Conservation (phyloP, 2,329 filamentous ascomycete species). For the Raffaelea deltoideospora region DNA sequence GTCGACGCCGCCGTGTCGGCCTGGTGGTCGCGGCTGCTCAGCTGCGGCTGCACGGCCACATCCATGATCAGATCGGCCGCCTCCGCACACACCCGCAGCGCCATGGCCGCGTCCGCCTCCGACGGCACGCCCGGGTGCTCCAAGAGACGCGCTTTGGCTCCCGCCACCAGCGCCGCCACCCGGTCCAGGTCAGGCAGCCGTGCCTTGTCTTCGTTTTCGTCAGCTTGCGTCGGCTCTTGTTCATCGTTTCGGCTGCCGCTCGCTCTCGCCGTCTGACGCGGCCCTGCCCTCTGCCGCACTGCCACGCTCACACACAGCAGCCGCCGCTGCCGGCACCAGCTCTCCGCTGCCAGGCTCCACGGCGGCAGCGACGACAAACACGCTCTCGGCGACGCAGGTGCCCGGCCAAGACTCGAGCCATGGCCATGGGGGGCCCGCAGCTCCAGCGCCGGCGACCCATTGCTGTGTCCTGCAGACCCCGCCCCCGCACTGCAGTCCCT, state of each 20-base stretch:
- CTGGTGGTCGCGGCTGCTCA: constrained; percentile 22
- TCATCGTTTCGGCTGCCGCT: not conserved
- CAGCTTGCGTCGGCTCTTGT: not conserved
- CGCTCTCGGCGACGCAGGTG: too few species aligned
- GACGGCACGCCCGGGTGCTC: constrained; percentile 28
- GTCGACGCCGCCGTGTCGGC: constrained; percentile 34
- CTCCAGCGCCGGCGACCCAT: too few species aligned
- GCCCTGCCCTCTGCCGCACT: constrained; percentile 1
- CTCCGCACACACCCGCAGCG: constrained; percentile 28
- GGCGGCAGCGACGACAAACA: too few species aligned
- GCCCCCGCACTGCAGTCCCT: too few species aligned
- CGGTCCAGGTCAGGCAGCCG: constrained; percentile 22
- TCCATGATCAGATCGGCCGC: constrained; percentile 21
- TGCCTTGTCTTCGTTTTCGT: too few species aligned
- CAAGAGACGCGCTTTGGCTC: constrained; percentile 26
- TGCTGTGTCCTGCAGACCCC: too few species aligned
- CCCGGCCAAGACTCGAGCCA: too few species aligned
- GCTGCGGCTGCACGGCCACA: constrained; percentile 24
- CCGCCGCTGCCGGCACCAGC: too few species aligned
- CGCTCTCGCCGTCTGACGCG: not conserved
- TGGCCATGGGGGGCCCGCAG: too few species aligned
- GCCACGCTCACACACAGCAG: not conserved
- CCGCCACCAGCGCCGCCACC: constrained; percentile 25
- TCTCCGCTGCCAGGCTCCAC: too few species aligned
- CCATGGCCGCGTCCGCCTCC: constrained; percentile 25